Base-by-base conservation (phyloP, 208 protist species). In the Naegleria gruberi region DNA sequence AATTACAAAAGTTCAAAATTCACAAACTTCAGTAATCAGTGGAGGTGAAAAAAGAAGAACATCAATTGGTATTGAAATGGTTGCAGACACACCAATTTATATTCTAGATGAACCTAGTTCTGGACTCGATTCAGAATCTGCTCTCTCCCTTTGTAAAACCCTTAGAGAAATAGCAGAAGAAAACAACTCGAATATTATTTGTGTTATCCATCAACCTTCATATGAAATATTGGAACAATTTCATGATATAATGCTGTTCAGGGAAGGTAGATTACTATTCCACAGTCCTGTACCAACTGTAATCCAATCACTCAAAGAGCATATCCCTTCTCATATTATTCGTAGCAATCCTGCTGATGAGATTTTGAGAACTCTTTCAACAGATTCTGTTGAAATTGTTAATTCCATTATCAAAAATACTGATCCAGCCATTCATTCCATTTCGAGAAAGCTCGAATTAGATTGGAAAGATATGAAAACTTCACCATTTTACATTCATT, bases 131-230 rank as follows among this genome's bases (percentile, higher is more conserved):
- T 37, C 26, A 82, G 93, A 34, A 90, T 90, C 55, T 94, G 41
- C 30, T 91, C 94, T 65, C 77, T 84, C 0, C 34, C 46, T 77
- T 40, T 30, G 17, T n/a, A 0, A 30, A 37, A 96, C 1, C 73
- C 93, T 26, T 4, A 90, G 34, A 82, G 83, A 51, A 47, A 96
- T 10, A 88, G 44, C 86, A 57, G 57, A 43, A 34, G 96, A 17
- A 93, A 92, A 15, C 55, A 81, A 73, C 12, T 37, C 30, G 23
- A 94, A 93, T n/a, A 77, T 96, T 30, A 73, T 96, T 3, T 94
- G 91, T 40, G 96, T 94, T 0, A 95, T 96, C 57, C 95, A 96
- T 90, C 94, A 96, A 91, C 94, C 94, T 26, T 95, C 93, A 12
- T 93, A 94, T 17, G 95, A 97, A 86, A 93, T 97, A 74, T 96